phyloP scores from a whole-genome alignment of 495 filamentous ascomycete genomes.

The Hyaloscypha hepaticicola region DNA sequence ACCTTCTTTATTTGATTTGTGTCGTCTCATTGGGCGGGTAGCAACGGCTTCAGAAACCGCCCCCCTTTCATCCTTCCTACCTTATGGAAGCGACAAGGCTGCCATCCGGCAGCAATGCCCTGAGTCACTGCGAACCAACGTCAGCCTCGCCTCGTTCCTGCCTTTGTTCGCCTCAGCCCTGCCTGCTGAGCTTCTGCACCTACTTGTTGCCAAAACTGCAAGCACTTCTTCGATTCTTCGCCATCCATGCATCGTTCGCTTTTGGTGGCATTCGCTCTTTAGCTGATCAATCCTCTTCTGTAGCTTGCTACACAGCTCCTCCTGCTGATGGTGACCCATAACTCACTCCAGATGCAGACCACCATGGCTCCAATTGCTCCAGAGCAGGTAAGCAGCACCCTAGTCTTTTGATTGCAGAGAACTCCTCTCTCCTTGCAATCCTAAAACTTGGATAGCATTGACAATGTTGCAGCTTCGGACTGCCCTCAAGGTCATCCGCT shows the following conservation, averaged over 20 bases:
- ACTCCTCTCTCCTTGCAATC: not conserved
- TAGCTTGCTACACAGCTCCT: not conserved
- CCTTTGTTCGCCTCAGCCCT: constrained; percentile 1
- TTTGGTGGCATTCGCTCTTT: not conserved
- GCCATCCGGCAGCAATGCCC: not conserved
- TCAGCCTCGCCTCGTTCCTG: not conserved
- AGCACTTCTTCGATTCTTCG: not conserved
- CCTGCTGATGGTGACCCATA: not conserved
- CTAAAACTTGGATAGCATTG: not conserved
- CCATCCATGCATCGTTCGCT: not conserved
- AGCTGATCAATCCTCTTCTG: not conserved
- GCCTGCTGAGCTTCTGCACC: not conserved
- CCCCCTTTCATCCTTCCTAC: not conserved
- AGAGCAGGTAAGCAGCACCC: constrained; percentile 4
- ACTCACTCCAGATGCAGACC: not conserved
- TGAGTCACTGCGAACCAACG: not conserved
- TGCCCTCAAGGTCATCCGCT: constrained; percentile 42
- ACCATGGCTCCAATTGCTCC: constrained; percentile 8
- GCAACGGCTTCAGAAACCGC: not conserved
- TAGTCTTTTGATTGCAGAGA: not conserved
- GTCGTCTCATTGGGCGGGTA: not conserved
- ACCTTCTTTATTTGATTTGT: not conserved
- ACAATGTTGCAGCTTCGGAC: constrained; percentile 18
- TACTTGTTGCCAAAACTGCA: not conserved
- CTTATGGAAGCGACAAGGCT: not conserved